Conservation (phyloP, 805 yeast genomes). For the Jamesozyma spencerorum region DNA sequence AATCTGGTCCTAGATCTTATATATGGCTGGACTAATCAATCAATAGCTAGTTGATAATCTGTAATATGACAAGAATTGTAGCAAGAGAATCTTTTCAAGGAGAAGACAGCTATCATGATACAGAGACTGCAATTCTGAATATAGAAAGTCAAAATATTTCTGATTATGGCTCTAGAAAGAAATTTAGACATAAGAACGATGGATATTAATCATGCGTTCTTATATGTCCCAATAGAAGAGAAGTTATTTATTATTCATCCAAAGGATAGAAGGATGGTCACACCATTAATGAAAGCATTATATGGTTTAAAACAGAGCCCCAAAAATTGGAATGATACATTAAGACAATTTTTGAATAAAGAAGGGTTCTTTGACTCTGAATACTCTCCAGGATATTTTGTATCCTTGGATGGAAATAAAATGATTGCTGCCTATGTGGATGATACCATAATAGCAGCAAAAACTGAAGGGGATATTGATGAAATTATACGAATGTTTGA, state of each 20-base stretch:
- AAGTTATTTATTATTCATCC: background rate
- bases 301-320: conserved; percentile 6
- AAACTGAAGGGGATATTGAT: conserved; percentile 3
- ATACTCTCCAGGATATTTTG: conserved; percentile 7
- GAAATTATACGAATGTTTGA: conserved; percentile 1
- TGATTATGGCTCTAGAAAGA: background rate
- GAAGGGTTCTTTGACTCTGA: conserved; percentile 1
- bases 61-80: background rate
- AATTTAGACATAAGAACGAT: background rate
- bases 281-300: conserved; percentile 1
- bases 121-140: background rate
- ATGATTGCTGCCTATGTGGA: conserved; percentile 10
- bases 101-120: background rate
- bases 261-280: background rate
- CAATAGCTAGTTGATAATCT: no score
- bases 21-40: no score
- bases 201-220: background rate
- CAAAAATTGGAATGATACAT: conserved; percentile 5
- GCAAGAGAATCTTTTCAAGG: background rate
- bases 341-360: conserved; percentile 4
- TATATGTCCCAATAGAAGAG: background rate
- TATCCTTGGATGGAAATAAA: background rate
- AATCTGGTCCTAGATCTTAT: no score
- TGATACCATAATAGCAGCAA: conserved; percentile 9
- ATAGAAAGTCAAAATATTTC: background rate